phyloP scores from a whole-genome alignment of 805 yeast species.

The Zygosaccharomyces rouxii region DNA sequence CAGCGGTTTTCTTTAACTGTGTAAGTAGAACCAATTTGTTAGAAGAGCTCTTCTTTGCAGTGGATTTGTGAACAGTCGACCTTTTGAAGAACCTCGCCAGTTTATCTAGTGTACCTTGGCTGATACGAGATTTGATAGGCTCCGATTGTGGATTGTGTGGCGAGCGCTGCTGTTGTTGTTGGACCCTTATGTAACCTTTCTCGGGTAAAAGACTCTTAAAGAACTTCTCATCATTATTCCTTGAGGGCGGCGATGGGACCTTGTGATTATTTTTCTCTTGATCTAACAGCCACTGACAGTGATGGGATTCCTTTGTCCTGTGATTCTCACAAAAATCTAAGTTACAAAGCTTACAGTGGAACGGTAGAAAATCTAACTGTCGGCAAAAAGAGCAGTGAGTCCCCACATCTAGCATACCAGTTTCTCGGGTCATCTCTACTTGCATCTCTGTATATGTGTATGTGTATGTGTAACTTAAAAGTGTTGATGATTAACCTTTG shows the following conservation, averaged over 20 bases:
- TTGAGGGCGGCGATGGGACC: background rate
- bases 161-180: slow-evolving; percentile 1
- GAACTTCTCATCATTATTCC: slow-evolving; percentile 19
- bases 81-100: slow-evolving; percentile 25
- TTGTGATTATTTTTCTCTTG: slow-evolving; percentile 2
- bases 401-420: slow-evolving; percentile 37
- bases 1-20: slow-evolving; percentile 21
- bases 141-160: background rate
- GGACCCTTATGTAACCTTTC: slow-evolving; percentile 26
- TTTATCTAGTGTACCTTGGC: slow-evolving; percentile 25
- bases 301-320: slow-evolving; percentile 28
- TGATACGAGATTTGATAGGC: slow-evolving; percentile 11
- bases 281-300: slow-evolving; percentile 21
- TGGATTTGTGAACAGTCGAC: slow-evolving; percentile 5
- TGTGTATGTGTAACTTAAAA: background rate
- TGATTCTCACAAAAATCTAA: slow-evolving; percentile 31
- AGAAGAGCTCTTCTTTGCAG: slow-evolving; percentile 9
- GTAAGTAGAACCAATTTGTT: slow-evolving; percentile 19
- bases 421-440: slow-evolving; percentile 16
- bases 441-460: background rate
- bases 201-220: slow-evolving; percentile 32
- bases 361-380: slow-evolving; percentile 34
- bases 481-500: background rate
- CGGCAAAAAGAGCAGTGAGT: slow-evolving; percentile 33
- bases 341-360: slow-evolving; percentile 30